Conservation (phyloP, 257 asterid species). For the Sherardia arvensis region DNA sequence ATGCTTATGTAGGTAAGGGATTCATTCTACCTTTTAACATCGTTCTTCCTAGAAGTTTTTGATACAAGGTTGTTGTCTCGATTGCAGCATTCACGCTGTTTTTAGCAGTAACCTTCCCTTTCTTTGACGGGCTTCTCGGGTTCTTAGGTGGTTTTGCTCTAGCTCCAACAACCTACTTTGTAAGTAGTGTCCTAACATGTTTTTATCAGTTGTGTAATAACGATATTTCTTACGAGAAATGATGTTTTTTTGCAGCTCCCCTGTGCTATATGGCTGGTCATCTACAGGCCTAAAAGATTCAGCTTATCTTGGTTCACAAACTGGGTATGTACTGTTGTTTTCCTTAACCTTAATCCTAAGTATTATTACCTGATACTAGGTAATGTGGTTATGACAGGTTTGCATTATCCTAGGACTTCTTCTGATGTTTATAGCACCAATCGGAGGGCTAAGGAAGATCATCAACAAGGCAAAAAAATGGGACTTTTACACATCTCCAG, state of each 20-base stretch:
- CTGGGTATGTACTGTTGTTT: conserved; percentile 36
- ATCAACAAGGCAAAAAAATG: conserved; percentile 30
- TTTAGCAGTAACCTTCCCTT: conserved; percentile 76
- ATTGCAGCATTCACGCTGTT: conserved; percentile 79
- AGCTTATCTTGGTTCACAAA: conserved; percentile 61
- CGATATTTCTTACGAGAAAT: not conserved
- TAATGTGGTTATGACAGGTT: conserved; percentile 16
- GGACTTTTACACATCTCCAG: conserved; percentile 16
- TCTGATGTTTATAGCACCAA: conserved; percentile 35
- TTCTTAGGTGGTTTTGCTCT: conserved; percentile 92
- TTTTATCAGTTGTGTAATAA: not conserved
- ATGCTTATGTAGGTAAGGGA: conserved; percentile 57
- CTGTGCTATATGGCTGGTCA: conserved; percentile 69
- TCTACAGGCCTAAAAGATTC: conserved; percentile 55
- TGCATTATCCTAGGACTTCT: conserved; percentile 38
- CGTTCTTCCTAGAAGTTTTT: not conserved
- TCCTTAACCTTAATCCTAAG: not conserved
- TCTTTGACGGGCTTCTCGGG: conserved; percentile 86
- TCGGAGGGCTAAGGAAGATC: conserved; percentile 39
- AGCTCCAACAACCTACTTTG: conserved; percentile 91
- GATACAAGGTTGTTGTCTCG: not conserved
- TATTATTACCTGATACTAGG: too few relatives aligned
- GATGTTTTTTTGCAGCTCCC: conserved; percentile 41
- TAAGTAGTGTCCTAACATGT: conserved; percentile 22
- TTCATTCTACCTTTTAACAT: not conserved